Percentiles rank a stretch among this genome's conserved stretches.
Evolutionary conservation across 2,329 filamentous ascomycete genomes (phyloP).

Genomic region (Exutisphaerella laricina): DNA sequence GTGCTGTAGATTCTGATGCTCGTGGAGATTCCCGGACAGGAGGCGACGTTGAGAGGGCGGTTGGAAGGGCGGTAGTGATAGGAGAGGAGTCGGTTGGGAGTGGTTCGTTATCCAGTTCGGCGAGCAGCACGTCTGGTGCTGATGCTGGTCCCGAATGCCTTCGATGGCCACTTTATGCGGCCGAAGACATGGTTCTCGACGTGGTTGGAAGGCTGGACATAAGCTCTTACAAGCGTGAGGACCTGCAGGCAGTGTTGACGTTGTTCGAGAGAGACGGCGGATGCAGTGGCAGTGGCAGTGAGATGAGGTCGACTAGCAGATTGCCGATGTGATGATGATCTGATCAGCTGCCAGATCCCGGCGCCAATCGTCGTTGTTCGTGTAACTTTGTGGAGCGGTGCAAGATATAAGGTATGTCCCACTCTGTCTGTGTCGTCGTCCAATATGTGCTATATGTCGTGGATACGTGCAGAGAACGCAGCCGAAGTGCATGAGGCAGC

Average conservation of each 20-base stretch:
- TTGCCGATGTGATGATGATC: too few relatives aligned
- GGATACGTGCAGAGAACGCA: not conserved
- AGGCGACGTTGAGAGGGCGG: slow-evolving; percentile 20
- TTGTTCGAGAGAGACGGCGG: too few relatives aligned
- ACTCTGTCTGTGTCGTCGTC: not conserved
- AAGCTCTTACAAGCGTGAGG: not conserved
- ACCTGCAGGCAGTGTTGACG: too few relatives aligned
- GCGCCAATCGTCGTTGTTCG: too few relatives aligned
- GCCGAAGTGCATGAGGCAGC: not conserved
- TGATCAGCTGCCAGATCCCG: too few relatives aligned
- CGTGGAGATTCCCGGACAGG: slow-evolving; percentile 18
- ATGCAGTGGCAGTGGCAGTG: too few relatives aligned
- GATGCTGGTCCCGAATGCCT: slow-evolving; percentile 14
- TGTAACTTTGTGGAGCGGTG: too few relatives aligned
- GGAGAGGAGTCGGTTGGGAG: slow-evolving; percentile 20
- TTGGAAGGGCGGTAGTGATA: slow-evolving; percentile 32
- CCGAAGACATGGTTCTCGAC: slow-evolving; percentile 19
- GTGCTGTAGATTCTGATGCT: slow-evolving; percentile 33
- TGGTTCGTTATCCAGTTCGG: slow-evolving; percentile 31
- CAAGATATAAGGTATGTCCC: not conserved
- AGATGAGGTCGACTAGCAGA: too few relatives aligned
- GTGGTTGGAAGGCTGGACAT: slow-evolving; percentile 1
- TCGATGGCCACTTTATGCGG: slow-evolving; percentile 16
- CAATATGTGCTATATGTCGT: too few relatives aligned
- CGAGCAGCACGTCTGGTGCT: slow-evolving; percentile 20